These are phyloP conservation scores for Hypoxylon lienhwacheense DNA, from an alignment of 495 filamentous ascomycete genomes.

Conservation along the genomic window DNA sequence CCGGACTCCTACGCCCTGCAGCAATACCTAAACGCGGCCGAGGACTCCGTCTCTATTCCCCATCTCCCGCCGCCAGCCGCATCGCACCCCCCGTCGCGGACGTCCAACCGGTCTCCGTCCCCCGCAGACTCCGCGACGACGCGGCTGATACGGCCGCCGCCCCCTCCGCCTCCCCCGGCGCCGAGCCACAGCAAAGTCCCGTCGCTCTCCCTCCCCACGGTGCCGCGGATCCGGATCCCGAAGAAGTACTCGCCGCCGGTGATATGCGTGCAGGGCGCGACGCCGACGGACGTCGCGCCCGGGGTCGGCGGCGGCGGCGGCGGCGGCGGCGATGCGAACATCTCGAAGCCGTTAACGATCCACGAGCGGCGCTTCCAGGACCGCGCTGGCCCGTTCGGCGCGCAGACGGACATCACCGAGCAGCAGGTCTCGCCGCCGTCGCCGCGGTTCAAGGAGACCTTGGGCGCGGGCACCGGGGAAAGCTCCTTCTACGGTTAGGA, in stretches of 20 bases:
- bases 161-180: constrained; percentile 8
- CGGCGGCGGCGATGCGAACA: constrained; percentile 9
- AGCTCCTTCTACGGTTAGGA: constrained; percentile 1
- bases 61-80: constrained; percentile 8
- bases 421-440: neutral
- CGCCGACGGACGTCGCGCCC: constrained; percentile 31
- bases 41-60: constrained; percentile 2
- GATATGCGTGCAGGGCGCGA: constrained; percentile 26
- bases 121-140: constrained; percentile 7
- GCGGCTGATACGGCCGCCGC: constrained; percentile 6
- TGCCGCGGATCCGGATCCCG: constrained; percentile 25
- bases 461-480: neutral
- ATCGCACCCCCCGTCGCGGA: neutral
- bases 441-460: neutral
- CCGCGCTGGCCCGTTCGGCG: neutral
- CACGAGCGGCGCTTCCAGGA: constrained; percentile 20
- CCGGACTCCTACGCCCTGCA: constrained; percentile 35
- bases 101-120: constrained; percentile 4
- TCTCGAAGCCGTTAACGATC: constrained; percentile 4
- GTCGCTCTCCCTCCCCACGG: constrained; percentile 27
- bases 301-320: constrained; percentile 23
- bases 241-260: constrained; percentile 33
- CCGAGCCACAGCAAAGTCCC: constrained; percentile 22
- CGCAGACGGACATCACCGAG: neutral
- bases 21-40: constrained; percentile 32